Evolutionary conservation across 2,329 filamentous ascomycete genomes (phyloP).

Genomic region (Sclerotinia spermophila): DNA sequence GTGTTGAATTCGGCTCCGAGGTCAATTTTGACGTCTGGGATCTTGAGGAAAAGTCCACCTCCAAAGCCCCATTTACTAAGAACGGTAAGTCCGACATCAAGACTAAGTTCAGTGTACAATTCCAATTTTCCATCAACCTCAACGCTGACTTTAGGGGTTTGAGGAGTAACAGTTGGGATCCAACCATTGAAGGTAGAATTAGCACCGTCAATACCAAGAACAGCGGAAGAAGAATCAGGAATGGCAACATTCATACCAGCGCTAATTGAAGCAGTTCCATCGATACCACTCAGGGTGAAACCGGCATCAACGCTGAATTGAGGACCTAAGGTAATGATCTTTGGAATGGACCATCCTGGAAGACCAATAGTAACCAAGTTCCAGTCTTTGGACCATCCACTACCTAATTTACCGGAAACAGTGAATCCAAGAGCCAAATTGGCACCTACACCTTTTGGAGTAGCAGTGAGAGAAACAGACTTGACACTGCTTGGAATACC

Average conservation of each 20-base stretch:
- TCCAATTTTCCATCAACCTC: slow-evolving; percentile 16
- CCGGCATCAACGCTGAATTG: slow-evolving; percentile 19
- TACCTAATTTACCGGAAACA: slow-evolving; percentile 15
- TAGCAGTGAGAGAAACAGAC: slow-evolving; percentile 7
- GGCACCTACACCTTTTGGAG: slow-evolving; percentile 13
- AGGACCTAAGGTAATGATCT: slow-evolving; percentile 14
- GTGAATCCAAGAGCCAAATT: slow-evolving; percentile 17
- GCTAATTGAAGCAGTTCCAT: slow-evolving; percentile 2
- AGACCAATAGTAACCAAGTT: slow-evolving; percentile 13
- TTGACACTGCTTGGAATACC: slow-evolving; percentile 13
- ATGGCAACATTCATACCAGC: slow-evolving; percentile 8
- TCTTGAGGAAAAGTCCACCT: slow-evolving; percentile 12
- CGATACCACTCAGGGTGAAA: slow-evolving; percentile 8
- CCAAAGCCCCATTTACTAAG: slow-evolving; percentile 14
- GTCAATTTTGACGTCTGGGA: slow-evolving; percentile 10
- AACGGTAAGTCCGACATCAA: slow-evolving; percentile 15
- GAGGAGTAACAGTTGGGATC: slow-evolving; percentile 14
- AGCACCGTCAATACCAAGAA: slow-evolving; percentile 8
- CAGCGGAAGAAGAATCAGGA: slow-evolving; percentile 16
- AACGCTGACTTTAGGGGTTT: slow-evolving; percentile 11
- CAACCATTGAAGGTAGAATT: slow-evolving; percentile 13
- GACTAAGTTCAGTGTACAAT: slow-evolving; percentile 7
- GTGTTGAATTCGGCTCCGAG: slow-evolving; percentile 16
- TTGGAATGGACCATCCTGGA: slow-evolving; percentile 15
- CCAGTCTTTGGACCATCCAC: slow-evolving; percentile 16